Conservation (phyloP, 495 filamentous ascomycete genomes). For the Xylaria nigripes region DNA sequence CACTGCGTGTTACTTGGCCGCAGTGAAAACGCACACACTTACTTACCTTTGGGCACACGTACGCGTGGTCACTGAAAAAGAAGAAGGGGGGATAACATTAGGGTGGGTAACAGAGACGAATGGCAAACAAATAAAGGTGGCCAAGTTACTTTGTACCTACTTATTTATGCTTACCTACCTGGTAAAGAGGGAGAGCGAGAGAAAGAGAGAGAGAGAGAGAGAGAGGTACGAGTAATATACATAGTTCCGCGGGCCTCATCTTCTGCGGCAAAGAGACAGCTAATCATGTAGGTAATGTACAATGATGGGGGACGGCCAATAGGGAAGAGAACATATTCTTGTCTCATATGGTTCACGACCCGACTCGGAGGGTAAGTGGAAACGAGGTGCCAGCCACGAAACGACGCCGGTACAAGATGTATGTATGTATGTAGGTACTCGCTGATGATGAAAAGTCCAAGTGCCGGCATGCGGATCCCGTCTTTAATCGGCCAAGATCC, state of each 20-base stretch:
- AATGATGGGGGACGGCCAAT: too few relatives aligned
- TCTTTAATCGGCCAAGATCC: not conserved
- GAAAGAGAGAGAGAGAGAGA: too few relatives aligned
- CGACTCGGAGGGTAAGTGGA: slow-evolving; percentile 7
- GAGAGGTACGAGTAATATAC: too few relatives aligned
- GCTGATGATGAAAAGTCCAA: not conserved
- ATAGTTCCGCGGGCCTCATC: not conserved
- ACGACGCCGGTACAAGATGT: not conserved
- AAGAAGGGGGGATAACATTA: not conserved
- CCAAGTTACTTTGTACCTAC: too few relatives aligned
- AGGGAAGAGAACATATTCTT: not conserved
- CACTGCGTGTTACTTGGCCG: not conserved
- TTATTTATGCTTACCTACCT: too few relatives aligned
- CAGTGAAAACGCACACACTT: not conserved
- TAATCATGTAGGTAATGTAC: not conserved
- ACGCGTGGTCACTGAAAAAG: not conserved
- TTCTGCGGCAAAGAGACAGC: not conserved
- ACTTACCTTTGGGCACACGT: not conserved
- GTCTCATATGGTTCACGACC: slow-evolving; percentile 1
- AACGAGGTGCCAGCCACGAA: slow-evolving; percentile 6
- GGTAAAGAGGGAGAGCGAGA: too few relatives aligned
- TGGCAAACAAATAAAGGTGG: too few relatives aligned
- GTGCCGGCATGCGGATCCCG: not conserved
- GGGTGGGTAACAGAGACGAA: too few relatives aligned
- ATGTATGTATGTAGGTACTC: not conserved